Percentiles rank a stretch among this genome's conserved stretches.
These are phyloP conservation scores for Lentinula sp. DNA, from an alignment of 768 basidiomycete genomes.

Conservation along the genomic window DNA sequence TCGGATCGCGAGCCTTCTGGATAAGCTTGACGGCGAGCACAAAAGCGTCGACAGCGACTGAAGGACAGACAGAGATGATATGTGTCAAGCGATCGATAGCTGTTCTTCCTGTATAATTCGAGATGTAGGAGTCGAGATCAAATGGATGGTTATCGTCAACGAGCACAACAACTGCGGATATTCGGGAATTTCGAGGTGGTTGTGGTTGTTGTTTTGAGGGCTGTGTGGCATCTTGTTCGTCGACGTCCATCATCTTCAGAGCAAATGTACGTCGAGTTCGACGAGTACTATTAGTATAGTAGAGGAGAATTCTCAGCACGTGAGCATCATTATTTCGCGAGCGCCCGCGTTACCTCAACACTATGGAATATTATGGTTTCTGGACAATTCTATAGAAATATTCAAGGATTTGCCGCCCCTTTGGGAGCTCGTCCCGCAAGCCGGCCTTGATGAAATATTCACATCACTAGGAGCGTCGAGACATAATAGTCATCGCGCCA, in stretches of 20 bases:
- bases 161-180: conserved; percentile 24
- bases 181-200: conserved; percentile 7
- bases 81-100: conserved; percentile 69
- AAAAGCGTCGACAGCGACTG: conserved; percentile 68
- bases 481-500: too few species aligned
- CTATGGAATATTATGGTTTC: too few species aligned
- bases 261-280: too few species aligned
- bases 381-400: too few species aligned
- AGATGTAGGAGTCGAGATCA: conserved; percentile 76
- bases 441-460: too few species aligned
- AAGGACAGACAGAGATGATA: conserved; percentile 58
- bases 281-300: not conserved
- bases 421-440: too few species aligned
- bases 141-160: conserved; percentile 83
- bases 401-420: too few species aligned
- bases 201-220: conserved; percentile 9
- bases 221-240: not conserved
- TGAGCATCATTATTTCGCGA: not conserved
- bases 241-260: conserved; percentile 5
- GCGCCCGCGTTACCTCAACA: too few species aligned
- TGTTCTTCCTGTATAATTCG: conserved; percentile 72
- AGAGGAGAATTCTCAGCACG: not conserved
- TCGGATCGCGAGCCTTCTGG: conserved; percentile 62
- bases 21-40: conserved; percentile 61
- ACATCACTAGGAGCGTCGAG: too few species aligned